Base-by-base conservation (phyloP, 1,284 basidiomycete genomes). In the Irpex sp. region DNA sequence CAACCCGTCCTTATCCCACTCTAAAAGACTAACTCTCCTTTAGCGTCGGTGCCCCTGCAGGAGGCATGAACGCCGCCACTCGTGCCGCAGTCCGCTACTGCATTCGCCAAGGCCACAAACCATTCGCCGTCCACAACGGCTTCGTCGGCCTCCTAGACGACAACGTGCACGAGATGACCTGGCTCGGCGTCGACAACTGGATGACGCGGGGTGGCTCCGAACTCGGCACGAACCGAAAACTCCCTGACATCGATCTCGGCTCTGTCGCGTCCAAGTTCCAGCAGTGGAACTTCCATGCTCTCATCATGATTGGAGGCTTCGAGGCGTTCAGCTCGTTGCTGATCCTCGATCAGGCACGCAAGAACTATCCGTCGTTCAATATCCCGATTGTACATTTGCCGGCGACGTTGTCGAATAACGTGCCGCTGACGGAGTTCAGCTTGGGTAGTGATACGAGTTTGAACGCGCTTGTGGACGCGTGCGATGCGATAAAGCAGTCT, bases 21-120 rank as follows among this genome's bases (percentile, higher is more conserved):
- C 61, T 53, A 46, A 0, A 49, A 2, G 50, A 46, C 47, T 39
- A 6, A 39, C 11, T 39, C 46, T 57, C 35, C 57, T 59, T 8
- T 61, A 96, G 93, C 71, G 89, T 97, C 71, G 97, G 97, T 65
- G 97, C 97, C 0, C 97, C 97, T 2, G 96, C 97, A 3, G 96
- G 97, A 62, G 97, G 97, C 9, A 98, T 99, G 94, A 98, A 99
- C 74, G 96, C 96, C 1, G 97, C 97, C 0, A 98, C 95, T 0
- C 90, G 97, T 54, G 90, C 96, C 37, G 95, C 94, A 1, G 95
- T 94, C 5, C 91, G 97, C 15, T 98, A 94, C 80, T 98, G 95
- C 74, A 80, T 97, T 66, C 88, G 89, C 64, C 92, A 94, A 71
- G 97, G 97, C 0, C 97, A 99, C 76, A 92, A 85, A 19, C 92